Percentiles rank a stretch among this genome's conserved stretches.
phyloP scores from a whole-genome alignment of 805 yeast species.

The Saturnispora hagleri region DNA sequence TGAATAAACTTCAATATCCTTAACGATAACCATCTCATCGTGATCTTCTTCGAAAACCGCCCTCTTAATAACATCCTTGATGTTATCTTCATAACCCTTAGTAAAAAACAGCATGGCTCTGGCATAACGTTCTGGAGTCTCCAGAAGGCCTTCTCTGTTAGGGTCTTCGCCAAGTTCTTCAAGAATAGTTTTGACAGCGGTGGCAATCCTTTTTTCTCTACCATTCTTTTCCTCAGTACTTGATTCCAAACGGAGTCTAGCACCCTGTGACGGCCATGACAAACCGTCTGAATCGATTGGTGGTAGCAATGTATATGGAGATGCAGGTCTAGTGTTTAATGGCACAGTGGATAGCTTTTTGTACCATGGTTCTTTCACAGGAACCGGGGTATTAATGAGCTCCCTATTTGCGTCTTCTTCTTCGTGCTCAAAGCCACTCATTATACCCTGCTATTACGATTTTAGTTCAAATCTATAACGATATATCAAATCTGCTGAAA shows the following conservation, averaged over 20 bases:
- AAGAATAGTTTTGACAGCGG: slow-evolving; percentile 70
- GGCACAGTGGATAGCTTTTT: slow-evolving; percentile 40
- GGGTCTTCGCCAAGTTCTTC: slow-evolving; percentile 88
- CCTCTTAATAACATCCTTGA: slow-evolving; percentile 81
- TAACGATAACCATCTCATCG: slow-evolving; percentile 97
- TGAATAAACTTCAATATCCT: slow-evolving; percentile 87
- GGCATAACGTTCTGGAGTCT: slow-evolving; percentile 95
- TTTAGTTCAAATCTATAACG: not conserved
- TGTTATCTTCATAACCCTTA: slow-evolving; percentile 92
- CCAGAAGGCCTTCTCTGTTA: slow-evolving; percentile 77
- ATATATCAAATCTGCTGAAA: not conserved
- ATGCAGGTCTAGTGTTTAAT: slow-evolving; percentile 64
- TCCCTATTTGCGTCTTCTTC: not conserved
- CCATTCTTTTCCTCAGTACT: slow-evolving; percentile 52
- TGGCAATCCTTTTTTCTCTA: slow-evolving; percentile 71
- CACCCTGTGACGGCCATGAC: slow-evolving; percentile 90
- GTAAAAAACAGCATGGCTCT: slow-evolving; percentile 94
- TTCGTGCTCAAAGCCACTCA: not conserved
- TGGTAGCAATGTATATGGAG: slow-evolving; percentile 75
- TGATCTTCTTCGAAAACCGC: slow-evolving; percentile 98
- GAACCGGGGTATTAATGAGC: slow-evolving; percentile 8
- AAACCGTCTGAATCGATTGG: slow-evolving; percentile 86
- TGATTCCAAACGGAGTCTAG: slow-evolving; percentile 66
- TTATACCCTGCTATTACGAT: not conserved
- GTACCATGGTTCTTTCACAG: slow-evolving; percentile 29